A percentile compares a stretch with the other conserved stretches of the same genome.
Evolutionary conservation across 2,329 filamentous ascomycete species (phyloP).

Genomic region (Lachnellula occidentalis): DNA sequence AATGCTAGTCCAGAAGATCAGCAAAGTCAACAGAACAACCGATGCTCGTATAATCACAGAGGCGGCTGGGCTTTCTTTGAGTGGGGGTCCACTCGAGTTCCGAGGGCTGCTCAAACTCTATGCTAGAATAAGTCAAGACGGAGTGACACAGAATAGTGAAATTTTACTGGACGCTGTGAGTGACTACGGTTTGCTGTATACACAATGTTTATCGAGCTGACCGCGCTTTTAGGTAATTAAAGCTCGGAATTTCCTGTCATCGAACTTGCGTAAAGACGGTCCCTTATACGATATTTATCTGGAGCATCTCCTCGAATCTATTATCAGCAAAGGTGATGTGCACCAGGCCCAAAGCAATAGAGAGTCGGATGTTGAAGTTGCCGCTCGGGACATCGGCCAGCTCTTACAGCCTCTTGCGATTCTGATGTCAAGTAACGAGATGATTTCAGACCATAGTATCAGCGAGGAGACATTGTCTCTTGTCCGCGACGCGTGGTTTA

Average conservation of each 20-base stretch:
- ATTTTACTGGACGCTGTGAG: conserved; percentile 67
- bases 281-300: conserved; percentile 79
- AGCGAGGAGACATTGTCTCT: conserved; percentile 68
- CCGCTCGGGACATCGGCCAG: conserved; percentile 81
- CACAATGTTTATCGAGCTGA: neutral
- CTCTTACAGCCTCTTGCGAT: conserved; percentile 82
- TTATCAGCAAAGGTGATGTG: conserved; percentile 86
- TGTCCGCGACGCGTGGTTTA: conserved; percentile 94
- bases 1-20: conserved; percentile 94
- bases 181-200: conserved; percentile 12
- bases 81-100: conserved; percentile 76
- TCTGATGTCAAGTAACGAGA: conserved; percentile 65
- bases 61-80: conserved; percentile 70
- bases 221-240: conserved; percentile 53
- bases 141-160: conserved; percentile 62
- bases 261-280: conserved; percentile 60
- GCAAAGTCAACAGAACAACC: conserved; percentile 72
- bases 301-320: conserved; percentile 74
- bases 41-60: conserved; percentile 84
- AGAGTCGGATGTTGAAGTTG: conserved; percentile 73
- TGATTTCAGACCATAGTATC: conserved; percentile 39
- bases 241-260: conserved; percentile 74
- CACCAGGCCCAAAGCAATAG: conserved; percentile 68
- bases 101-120: conserved; percentile 82
- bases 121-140: conserved; percentile 66